A percentile compares a stretch with the other conserved stretches of the same genome.
phyloP scores from a whole-genome alignment of 1,284 basidiomycete species.

The Ganoderma meredithae region DNA sequence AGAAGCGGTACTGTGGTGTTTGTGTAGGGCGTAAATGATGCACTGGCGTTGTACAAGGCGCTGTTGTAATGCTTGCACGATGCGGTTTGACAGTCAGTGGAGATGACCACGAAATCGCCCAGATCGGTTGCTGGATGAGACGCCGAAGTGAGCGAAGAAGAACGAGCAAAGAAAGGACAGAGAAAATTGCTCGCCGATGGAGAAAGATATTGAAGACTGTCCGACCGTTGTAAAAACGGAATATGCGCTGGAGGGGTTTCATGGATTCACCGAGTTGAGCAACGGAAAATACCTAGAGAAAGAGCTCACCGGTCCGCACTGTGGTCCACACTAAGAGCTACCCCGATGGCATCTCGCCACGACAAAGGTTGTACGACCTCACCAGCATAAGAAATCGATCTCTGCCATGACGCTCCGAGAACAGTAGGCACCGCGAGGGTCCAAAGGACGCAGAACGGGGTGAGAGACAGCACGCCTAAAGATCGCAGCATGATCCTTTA shows the following conservation, averaged over 20 bases:
- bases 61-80: background rate
- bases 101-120: slow-evolving; percentile 2
- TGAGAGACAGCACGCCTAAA: background rate
- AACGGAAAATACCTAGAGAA: no score
- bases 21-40: background rate
- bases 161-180: background rate
- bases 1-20: background rate
- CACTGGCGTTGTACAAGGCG: background rate
- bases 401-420: background rate
- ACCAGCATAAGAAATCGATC: background rate
- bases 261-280: background rate
- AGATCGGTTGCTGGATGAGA: background rate
- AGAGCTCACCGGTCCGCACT: background rate
- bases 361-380: background rate
- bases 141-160: background rate
- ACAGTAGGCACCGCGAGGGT: background rate
- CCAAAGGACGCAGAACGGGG: background rate
- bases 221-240: background rate
- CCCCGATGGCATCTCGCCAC: background rate
- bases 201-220: background rate
- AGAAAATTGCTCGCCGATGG: background rate
- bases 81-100: background rate
- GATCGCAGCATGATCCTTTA: background rate
- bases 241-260: background rate
- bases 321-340: background rate